Evolutionary conservation across 805 yeast genomes (phyloP).

Genomic region (Ogataea corticis): DNA sequence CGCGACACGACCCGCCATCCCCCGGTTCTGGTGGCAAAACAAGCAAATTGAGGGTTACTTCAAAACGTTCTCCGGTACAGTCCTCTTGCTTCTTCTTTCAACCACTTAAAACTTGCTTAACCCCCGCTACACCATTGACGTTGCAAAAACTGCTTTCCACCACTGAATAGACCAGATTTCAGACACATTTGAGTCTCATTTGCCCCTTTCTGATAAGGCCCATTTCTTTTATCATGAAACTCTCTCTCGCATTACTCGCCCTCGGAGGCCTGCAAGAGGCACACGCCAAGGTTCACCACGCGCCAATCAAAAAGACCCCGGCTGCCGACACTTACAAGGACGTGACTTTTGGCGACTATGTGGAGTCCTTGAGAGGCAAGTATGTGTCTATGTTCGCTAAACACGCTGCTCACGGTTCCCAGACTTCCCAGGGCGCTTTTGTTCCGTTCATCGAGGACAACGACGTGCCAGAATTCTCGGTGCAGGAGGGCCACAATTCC

Average conservation of each 20-base stretch:
- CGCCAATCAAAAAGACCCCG: constrained; percentile 49
- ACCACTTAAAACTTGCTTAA: too few relatives aligned
- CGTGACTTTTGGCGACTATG: constrained; percentile 46
- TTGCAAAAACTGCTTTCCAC: too few relatives aligned
- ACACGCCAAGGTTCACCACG: constrained; percentile 47
- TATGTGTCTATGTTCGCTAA: constrained; percentile 43
- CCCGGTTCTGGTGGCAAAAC: constrained; percentile 5
- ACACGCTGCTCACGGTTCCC: constrained; percentile 27
- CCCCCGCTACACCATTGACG: too few relatives aligned
- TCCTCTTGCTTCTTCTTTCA: background rate
- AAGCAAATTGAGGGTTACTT: background rate
- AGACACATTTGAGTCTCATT: background rate
- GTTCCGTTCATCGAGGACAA: constrained; percentile 41
- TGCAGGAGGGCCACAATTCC: constrained; percentile 57
- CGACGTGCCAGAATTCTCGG: constrained; percentile 22
- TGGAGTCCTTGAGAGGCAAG: constrained; percentile 48
- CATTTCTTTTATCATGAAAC: background rate
- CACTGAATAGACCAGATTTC: too few relatives aligned
- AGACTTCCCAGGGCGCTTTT: constrained; percentile 35
- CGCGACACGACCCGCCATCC: constrained; percentile 7
- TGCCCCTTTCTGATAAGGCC: background rate
- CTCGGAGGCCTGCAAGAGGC: constrained; percentile 24
- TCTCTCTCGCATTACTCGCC: constrained; percentile 2
- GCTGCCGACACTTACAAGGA: constrained; percentile 48
- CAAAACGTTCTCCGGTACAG: background rate